Evolutionary conservation across 106 monocot genomes (phyloP).

Genomic region (Platanthera zijinensis): DNA sequence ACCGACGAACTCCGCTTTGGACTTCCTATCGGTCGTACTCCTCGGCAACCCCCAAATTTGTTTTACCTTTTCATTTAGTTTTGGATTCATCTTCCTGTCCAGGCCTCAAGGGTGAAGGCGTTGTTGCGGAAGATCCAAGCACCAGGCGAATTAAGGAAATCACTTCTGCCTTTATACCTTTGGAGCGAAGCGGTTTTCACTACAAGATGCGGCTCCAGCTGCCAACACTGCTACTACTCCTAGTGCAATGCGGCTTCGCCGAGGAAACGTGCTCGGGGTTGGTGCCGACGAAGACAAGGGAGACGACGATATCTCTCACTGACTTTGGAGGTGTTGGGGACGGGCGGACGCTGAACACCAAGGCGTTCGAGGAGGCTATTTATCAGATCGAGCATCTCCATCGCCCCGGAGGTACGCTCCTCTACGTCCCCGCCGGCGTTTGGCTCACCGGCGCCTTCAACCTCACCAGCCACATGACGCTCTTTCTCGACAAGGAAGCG

Average conservation of each 20-base stretch:
- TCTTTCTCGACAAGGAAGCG: conserved; percentile 48
- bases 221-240: background rate
- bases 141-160: no score
- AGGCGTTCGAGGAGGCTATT: conserved; percentile 42
- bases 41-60: no score
- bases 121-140: no score
- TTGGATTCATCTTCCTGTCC: no score
- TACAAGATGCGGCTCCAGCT: background rate
- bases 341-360: conserved; percentile 40
- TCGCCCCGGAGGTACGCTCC: conserved; percentile 39
- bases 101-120: no score
- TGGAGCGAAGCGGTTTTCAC: background rate
- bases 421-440: conserved; percentile 38
- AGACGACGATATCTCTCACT: conserved; percentile 35
- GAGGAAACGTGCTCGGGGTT: conserved; percentile 33
- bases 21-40: background rate
- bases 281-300: conserved; percentile 43
- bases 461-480: conserved; percentile 61
- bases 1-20: background rate
- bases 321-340: conserved; percentile 71
- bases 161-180: background rate
- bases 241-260: background rate
- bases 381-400: conserved; percentile 44
- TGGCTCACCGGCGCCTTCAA: conserved; percentile 68
- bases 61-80: no score